Conservation (phyloP, 306 rosid species). For the Potentilla sterilis region DNA sequence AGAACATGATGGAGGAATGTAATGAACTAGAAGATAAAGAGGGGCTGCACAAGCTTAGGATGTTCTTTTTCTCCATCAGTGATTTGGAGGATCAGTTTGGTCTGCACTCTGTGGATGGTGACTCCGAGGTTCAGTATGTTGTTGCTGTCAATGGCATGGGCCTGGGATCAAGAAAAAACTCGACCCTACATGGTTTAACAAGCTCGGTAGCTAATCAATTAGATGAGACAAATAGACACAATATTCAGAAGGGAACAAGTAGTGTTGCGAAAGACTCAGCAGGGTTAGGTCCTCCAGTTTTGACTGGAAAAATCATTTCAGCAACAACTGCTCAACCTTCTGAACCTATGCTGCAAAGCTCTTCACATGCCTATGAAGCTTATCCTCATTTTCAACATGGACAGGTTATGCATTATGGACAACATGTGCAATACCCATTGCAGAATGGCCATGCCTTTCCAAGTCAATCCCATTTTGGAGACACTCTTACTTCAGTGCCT, state of each 20-base stretch:
- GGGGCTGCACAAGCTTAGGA: slow-evolving; percentile 59
- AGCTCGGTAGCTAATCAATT: slow-evolving; percentile 44
- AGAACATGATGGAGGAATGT: slow-evolving; percentile 82
- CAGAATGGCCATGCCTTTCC: slow-evolving; percentile 44
- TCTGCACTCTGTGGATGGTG: slow-evolving; percentile 52
- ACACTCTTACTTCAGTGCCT: slow-evolving; percentile 39
- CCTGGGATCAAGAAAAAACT: slow-evolving; percentile 50
- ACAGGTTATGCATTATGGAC: slow-evolving; percentile 37
- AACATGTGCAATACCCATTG: slow-evolving; percentile 37
- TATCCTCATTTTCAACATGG: slow-evolving; percentile 33
- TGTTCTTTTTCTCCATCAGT: slow-evolving; percentile 59
- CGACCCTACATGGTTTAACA: slow-evolving; percentile 37
- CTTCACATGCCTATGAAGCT: slow-evolving; percentile 41
- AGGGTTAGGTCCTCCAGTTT: slow-evolving; percentile 28
- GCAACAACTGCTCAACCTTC: slow-evolving; percentile 32
- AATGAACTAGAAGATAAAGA: slow-evolving; percentile 45
- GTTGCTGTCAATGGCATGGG: slow-evolving; percentile 82
- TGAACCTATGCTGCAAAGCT: slow-evolving; percentile 35
- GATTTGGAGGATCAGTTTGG: slow-evolving; percentile 69
- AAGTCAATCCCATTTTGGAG: slow-evolving; percentile 38
- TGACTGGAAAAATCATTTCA: slow-evolving; percentile 34
- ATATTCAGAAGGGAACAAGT: slow-evolving; percentile 38
- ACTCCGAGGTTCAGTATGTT: slow-evolving; percentile 64
- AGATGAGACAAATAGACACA: slow-evolving; percentile 37
- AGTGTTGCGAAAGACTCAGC: slow-evolving; percentile 29